Conservation (phyloP, 2,329 filamentous ascomycete genomes). For the Fusarium proliferatum region DNA sequence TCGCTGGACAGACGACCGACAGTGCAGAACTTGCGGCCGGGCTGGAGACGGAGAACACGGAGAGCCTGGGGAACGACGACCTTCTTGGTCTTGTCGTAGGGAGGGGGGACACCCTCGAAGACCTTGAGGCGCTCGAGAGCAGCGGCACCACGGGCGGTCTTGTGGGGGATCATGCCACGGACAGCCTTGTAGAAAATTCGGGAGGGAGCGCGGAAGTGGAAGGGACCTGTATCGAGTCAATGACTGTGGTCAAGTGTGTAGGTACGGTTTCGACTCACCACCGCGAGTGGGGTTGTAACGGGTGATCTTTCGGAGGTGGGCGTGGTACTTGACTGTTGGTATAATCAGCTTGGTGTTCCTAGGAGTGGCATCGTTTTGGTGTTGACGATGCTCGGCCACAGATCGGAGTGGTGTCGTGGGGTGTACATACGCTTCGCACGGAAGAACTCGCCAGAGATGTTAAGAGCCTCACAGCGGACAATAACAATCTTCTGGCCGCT, state of each 20-base stretch:
- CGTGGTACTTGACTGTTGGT: conserved; percentile 96
- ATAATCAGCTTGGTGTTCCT: conserved; percentile 58
- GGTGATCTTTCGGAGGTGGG: conserved; percentile 99
- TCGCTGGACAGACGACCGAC: conserved; percentile 98
- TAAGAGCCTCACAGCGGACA: conserved; percentile 98
- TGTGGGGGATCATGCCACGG: conserved; percentile 99
- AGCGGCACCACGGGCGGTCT: conserved; percentile 96
- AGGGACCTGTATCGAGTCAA: conserved; percentile 75
- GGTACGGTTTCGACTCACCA: conserved; percentile 70
- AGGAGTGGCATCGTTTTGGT: conserved; percentile 13
- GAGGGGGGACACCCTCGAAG: conserved; percentile 98
- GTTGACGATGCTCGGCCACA: conserved; percentile 33
- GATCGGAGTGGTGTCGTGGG: conserved; percentile 28
- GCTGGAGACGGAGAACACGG: conserved; percentile 95
- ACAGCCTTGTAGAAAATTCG: conserved; percentile 99
- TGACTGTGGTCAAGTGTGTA: conserved; percentile 48
- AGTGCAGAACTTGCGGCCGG: conserved; percentile 99
- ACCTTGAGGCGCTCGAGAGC: conserved; percentile 99
- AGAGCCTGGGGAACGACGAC: conserved; percentile 99
- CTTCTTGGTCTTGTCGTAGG: conserved; percentile 99
- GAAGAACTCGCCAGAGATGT: conserved; percentile 99
- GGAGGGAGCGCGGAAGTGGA: conserved; percentile 99
- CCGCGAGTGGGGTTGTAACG: conserved; percentile 99
- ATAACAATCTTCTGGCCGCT: conserved; percentile 99
- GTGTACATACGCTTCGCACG: conserved; percentile 95